A percentile compares a stretch with the other conserved stretches of the same genome.
These are phyloP conservation scores for Phytophthora chlamydospora DNA, from an alignment of 352 stramenopile genomes.

Conservation along the genomic window DNA sequence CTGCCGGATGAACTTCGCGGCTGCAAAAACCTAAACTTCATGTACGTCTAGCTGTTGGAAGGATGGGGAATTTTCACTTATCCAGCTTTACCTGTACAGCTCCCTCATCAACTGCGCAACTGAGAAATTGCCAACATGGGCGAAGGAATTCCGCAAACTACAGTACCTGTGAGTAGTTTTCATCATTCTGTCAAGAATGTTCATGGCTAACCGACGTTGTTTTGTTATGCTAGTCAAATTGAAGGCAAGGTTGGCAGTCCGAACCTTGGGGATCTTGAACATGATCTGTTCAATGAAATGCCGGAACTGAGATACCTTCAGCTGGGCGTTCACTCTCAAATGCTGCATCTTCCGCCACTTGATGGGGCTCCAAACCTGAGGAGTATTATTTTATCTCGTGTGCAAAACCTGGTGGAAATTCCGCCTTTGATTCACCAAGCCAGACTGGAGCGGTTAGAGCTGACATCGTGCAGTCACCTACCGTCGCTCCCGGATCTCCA, in stretches of 20 bases:
- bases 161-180: conserved; percentile 36
- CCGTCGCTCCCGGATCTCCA: conserved; percentile 22
- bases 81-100: conserved; percentile 9
- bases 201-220: background rate
- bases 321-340: conserved; percentile 26
- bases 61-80: background rate
- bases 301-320: conserved; percentile 37
- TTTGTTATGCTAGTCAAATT: conserved; percentile 31
- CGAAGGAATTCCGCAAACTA: conserved; percentile 35
- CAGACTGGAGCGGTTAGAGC: conserved; percentile 25
- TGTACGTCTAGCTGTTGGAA: conserved; percentile 29
- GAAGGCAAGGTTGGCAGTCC: conserved; percentile 27
- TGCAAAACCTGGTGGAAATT: conserved; percentile 19
- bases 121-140: conserved; percentile 32
- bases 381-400: conserved; percentile 30
- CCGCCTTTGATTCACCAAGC: conserved; percentile 20
- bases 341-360: conserved; percentile 32
- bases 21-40: conserved; percentile 35
- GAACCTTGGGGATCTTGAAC: conserved; percentile 29
- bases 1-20: conserved; percentile 33
- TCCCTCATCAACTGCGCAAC: conserved; percentile 33
- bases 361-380: conserved; percentile 28
- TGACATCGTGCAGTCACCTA: conserved; percentile 17
- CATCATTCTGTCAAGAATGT: background rate
- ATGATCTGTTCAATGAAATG: conserved; percentile 35